Base-by-base conservation (phyloP, 2,329 filamentous ascomycete genomes). In the Mollisiaceae sp. region DNA sequence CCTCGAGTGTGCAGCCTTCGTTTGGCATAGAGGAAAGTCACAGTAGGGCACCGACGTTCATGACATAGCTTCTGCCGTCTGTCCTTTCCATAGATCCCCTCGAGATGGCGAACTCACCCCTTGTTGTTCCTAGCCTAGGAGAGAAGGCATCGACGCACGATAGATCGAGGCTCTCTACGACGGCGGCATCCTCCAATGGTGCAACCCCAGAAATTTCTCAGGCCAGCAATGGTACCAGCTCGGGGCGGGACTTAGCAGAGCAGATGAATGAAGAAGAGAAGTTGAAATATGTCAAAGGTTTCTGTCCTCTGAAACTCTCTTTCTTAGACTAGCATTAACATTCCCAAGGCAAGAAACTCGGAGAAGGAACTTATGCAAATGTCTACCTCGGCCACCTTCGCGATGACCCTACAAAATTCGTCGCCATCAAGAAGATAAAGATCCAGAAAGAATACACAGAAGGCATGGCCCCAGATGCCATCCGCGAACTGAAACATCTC, bases 381-480 rank as follows among this genome's bases (percentile, higher is more conserved):
- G 95, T 99, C 75, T 97, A 93, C 82, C 88, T 94, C 61, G 95
- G 94, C 60, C 91, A 94, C 78, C 85, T 95, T 55, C 87, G 89
- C 65, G 82, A 81, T 71, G 88, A 95, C 72, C 90, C 93, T 6
- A 84, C 84, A 39, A 85, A 87, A 50, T 86, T 91, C 62, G 92
- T 99, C 69, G 95, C 95, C 73, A 94, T 96, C 82, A 96, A 96
- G 79, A 95, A 94, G 81, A 95, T 95, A 82, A 95, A 95, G 77
- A 83, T 93, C 65, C 91, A 93, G 73, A 89, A 91, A 67, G 91
- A 94, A 76, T 96, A 92, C 80, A 90, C 88, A 66, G 93, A 98
- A 78, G 95, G 95, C 70, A 91, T 99, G 78, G 91, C 93, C 8
- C 93, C 95, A 78, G 95, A 99, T 79, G 93, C 94, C 43, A 90